Percentiles rank a stretch among this genome's conserved stretches.
These are phyloP conservation scores for Calonectria fujianensis DNA, from an alignment of 2,329 filamentous ascomycete species.

Conservation along the genomic window DNA sequence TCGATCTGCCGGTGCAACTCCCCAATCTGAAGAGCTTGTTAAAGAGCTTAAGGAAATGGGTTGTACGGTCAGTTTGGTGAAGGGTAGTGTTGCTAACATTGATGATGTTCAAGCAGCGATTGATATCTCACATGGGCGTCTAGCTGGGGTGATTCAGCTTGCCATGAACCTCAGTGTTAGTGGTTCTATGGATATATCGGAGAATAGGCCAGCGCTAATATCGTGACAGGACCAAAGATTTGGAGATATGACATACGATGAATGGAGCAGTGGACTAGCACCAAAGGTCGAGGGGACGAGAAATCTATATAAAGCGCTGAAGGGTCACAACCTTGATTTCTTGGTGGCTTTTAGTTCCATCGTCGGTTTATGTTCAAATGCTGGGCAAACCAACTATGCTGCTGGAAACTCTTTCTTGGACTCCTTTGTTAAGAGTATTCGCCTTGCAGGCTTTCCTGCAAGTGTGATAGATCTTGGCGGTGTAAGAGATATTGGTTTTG, in stretches of 20 bases:
- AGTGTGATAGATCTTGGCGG: constrained; percentile 16
- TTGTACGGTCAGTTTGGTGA: constrained; percentile 29
- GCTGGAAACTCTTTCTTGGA: constrained; percentile 39
- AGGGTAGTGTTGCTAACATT: constrained; percentile 28
- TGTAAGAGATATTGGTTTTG: background rate
- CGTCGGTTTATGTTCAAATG: background rate
- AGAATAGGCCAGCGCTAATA: background rate
- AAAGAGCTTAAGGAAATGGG: constrained; percentile 42
- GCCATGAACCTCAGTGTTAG: constrained; percentile 48
- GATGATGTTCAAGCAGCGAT: constrained; percentile 43
- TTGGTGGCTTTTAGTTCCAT: constrained; percentile 53
- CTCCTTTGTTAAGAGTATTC: constrained; percentile 31
- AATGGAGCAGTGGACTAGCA: background rate
- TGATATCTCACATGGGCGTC: constrained; percentile 10
- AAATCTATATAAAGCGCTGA: background rate
- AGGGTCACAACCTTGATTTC: constrained; percentile 58
- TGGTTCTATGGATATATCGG: background rate
- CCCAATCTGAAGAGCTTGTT: constrained; percentile 35
- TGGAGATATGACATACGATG: background rate
- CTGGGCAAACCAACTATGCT: constrained; percentile 40
- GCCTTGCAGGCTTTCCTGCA: background rate
- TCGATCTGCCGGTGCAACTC: constrained; percentile 47
- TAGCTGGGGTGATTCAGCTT: constrained; percentile 55
- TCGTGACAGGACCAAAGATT: background rate
- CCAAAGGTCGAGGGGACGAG: constrained; percentile 1